Conservation (phyloP, 257 asterid genomes). For the Solanum appendiculatum region DNA sequence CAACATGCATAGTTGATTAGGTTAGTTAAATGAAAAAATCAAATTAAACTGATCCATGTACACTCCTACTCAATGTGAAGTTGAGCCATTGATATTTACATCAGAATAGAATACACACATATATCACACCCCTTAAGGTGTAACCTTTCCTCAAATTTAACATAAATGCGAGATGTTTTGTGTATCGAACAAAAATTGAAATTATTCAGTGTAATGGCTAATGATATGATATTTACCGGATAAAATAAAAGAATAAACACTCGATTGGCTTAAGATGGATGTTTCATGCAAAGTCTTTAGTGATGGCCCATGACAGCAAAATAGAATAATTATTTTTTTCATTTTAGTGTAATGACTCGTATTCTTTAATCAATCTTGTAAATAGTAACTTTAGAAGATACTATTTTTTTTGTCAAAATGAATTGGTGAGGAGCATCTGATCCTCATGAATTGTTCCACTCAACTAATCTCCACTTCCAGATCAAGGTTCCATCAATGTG, state of each 20-base stretch:
- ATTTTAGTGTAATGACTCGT: neutral
- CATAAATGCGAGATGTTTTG: neutral
- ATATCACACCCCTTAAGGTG: neutral
- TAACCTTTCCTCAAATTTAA: neutral
- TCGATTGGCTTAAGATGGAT: neutral
- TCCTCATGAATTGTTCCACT: neutral
- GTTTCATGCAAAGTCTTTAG: neutral
- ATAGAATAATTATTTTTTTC: neutral
- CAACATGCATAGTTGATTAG: no score
- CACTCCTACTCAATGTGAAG: neutral
- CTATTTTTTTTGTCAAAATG: neutral
- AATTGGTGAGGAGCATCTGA: neutral
- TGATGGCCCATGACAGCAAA: neutral
- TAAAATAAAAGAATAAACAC: neutral
- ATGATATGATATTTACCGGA: neutral
- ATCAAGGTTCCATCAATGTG: neutral
- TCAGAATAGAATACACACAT: neutral
- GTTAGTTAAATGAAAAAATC: neutral
- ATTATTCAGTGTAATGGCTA: neutral
- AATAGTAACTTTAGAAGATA: neutral
- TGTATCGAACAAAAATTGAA: accelerated
- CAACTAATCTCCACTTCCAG: neutral
- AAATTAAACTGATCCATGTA: neutral
- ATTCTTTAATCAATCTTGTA: neutral
- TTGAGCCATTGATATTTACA: neutral